phyloP scores from a whole-genome alignment of 257 asterid species.

The Scutellaria barbata region DNA sequence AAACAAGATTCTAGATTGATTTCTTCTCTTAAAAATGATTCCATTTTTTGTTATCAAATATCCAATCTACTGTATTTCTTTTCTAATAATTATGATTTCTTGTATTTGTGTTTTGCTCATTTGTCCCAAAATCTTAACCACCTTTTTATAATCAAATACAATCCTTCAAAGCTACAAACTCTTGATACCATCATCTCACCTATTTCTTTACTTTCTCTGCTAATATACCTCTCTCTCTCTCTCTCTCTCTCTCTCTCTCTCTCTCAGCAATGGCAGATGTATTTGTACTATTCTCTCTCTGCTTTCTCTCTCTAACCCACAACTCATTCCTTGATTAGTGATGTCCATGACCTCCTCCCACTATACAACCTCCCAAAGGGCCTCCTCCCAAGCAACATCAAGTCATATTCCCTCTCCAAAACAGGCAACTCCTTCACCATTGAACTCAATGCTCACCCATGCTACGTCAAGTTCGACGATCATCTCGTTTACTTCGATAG shows the following conservation, averaged over 20 bases:
- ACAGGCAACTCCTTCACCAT: constrained; percentile 43
- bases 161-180: constrained; percentile 26
- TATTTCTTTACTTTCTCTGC: not conserved
- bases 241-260: not conserved
- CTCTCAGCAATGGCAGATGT: no score
- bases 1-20: no score
- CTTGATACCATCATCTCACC: constrained; percentile 2
- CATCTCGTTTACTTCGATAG: constrained; percentile 56
- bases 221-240: not conserved
- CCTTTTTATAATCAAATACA: constrained; percentile 16
- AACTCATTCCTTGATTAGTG: not conserved
- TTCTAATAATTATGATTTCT: no score
- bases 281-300: constrained; percentile 23
- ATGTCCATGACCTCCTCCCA: constrained; percentile 49
- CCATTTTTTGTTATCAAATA: no score
- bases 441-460: constrained; percentile 44
- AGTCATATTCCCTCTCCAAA: constrained; percentile 41
- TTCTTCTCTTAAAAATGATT: no score
- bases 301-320: constrained; percentile 31
- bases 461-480: constrained; percentile 55
- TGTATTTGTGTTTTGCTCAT: not conserved
- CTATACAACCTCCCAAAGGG: constrained; percentile 45
- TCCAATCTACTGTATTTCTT: no score
- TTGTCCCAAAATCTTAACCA: constrained; percentile 14
- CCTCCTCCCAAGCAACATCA: constrained; percentile 42